Base-by-base conservation (phyloP, 1,139 yeast genomes). In the Geotrichum histeridarum region DNA sequence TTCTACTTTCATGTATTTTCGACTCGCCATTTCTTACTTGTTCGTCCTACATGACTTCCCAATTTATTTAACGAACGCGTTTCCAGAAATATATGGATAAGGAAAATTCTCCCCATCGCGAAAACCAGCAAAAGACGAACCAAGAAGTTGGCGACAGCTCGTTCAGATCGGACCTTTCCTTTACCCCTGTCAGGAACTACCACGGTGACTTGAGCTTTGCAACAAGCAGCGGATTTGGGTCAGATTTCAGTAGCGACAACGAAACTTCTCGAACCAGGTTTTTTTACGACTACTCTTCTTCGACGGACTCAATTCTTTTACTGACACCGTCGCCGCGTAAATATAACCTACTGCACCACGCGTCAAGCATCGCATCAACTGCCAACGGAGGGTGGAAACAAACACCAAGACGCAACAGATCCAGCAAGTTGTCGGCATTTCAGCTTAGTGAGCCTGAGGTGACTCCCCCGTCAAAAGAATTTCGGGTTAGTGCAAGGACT, bases 251-350 rank as follows among this genome's bases (percentile, higher is more conserved):
- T 14, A 27, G 48, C n/a, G 50, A 47, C 42, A 44, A 38, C 48
- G 50, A 47, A 2, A 47, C 18, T 12, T 27, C 43, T 17, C 43
- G 43, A n/a, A 42, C 42, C 27, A 15, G 30, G 18, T 50, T 50
- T 36, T 50, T 42, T 36, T 50, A 50, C 31, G 52, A 50, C 43
- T 50, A 50, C 44, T 50, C 52, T n/a, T 50, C 52, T n/a, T 50
- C 52, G 14, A 50, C 52, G 4, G 52, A 50, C 32, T 50, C 52
- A 11, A 50, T 50, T 15, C 48, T 35, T 11, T 38, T 42, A 17
- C 36, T 50, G 30, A 36, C 43, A 17, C 42, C 52, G 18, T 44
- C 52, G 2, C 44, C 47, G 30, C 36, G 22, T 14, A 15, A 18
- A 18, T 6, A 18, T 5, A 15, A 39, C 7, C 42, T 15, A 15